Conservation (phyloP, 2,329 filamentous ascomycete genomes). For the Albifimbria verrucaria region DNA sequence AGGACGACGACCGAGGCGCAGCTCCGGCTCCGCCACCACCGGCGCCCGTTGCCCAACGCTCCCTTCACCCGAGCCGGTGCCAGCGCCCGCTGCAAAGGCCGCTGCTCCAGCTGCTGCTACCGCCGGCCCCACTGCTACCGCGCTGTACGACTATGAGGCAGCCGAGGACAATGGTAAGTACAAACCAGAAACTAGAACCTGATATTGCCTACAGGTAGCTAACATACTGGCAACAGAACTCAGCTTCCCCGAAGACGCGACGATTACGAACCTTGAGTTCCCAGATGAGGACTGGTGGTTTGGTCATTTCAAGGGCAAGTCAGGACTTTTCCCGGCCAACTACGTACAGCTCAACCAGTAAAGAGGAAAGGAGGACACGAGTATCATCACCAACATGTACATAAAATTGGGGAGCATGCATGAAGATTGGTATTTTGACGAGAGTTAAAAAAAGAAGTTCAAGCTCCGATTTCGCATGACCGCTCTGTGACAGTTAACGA, state of each 20-base stretch:
- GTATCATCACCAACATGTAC: neutral
- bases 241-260: constrained; percentile 87
- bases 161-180: constrained; percentile 82
- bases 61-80: constrained; percentile 12
- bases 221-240: constrained; percentile 47
- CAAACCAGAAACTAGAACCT: neutral
- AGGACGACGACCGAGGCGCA: constrained; percentile 45
- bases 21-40: constrained; percentile 26
- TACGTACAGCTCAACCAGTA: constrained; percentile 58
- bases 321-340: constrained; percentile 79
- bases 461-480: neutral
- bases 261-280: constrained; percentile 81
- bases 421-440: neutral
- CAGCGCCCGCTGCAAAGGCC: constrained; percentile 28
- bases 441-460: neutral
- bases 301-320: constrained; percentile 74
- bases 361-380: constrained; percentile 3
- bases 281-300: constrained; percentile 99
- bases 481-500: neutral
- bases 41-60: constrained; percentile 25
- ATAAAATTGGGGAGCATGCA: neutral
- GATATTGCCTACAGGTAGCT: constrained; percentile 10
- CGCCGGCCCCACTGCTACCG: constrained; percentile 68
- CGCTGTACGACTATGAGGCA: constrained; percentile 93
- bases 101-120: constrained; percentile 35